Base-by-base conservation (phyloP, 768 basidiomycete genomes). In the Boletus rex-veris region DNA sequence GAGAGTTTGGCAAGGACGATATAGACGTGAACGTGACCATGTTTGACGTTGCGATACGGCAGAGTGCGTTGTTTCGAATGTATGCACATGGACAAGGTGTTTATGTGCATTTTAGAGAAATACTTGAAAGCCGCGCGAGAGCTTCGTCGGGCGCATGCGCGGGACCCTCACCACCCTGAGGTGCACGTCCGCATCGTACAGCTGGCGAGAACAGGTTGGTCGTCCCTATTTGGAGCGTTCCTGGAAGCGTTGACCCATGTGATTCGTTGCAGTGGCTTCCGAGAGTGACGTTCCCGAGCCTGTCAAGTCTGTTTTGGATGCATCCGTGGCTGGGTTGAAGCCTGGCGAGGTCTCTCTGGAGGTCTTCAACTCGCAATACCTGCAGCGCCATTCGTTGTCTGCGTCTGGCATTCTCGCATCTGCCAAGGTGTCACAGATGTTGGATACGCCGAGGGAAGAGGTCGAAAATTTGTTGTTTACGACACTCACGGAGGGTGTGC, bases 21-120 rank as follows among this genome's bases (percentile, higher is more conserved):
- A 70, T 91, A 10, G 84, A 90, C 33, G 82, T 83, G 28, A 95
- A 92, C 87, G 69, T 85, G 45, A 77, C 79, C 1, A 75, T 77
- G 6, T 96, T 89, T 64, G 93, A 97, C 64, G 88, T 98, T 18
- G 83, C 88, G 28, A 77, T 90, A 45, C 81, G 91, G 55, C 80
- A 88, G 64, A 84, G 94, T 95, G 85, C 75, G 42, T 61, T 35
- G 0, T 44, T 48, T 24, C n/a, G 26, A 19, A 33, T 30, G 38
- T 6, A 10, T 24, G 30, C 11, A 18, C 16, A 9, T 33, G 10
- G 48, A 28, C 3, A 30, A 15, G 26, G 7, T 24, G 15, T 30
- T 60, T 4, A 58, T 45, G 7, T 28, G 42, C 16, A n/a, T 21
- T 19, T 14, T 58, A 94, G 94, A 83, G 65, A 91, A 92, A 68